Evolutionary conservation across 345 rosid species (phyloP), one percentile per base, ranked within the genome.

Genomic region (Rhodamnia rubescens): DNA sequence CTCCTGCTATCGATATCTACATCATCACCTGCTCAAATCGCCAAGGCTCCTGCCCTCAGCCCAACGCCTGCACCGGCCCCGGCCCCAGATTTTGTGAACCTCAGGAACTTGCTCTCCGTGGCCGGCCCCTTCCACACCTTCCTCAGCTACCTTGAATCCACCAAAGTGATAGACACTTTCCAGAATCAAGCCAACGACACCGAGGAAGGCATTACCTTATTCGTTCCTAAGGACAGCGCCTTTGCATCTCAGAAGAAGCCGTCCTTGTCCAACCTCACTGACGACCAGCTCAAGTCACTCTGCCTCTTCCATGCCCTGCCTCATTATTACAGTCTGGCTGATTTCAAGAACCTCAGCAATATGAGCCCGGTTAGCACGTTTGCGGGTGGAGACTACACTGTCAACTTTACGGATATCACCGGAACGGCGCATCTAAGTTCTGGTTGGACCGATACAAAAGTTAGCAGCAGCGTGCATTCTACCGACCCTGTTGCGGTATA

Each of bases 171-270:
- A 6, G 99, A 95, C 14, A 96, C 99, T n/a, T 92, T 97, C 91
- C 99, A 97, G 88, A 93, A 88, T 93, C 99, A 97, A 91, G 99
- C 99, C 85, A 97, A 97, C 93, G 90, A 96, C 86, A 96, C 98
- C 2, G 93, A 96, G 5, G 95, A 94, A 91, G 99, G 99, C 53
- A 85, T 97, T 78, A 97, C 99, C 12, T 90, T 98, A 82, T 98
- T 98, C 32, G 98, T 95, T 11, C 99, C 99, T 0, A 95, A 92
- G 85, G 98, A 96, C 78, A 86, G 89, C 14, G 98, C 99, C 84
- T 98, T 98, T 90, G 89, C 94, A 82, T 88, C 93, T 29, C 94
- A 91, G 8, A 96, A 91, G 92, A 95, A 88, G 78, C 95, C 96
- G 69, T 91, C 98, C 75, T 86, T 95, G 36, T 85, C 98, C 18